A percentile compares a stretch with the other conserved stretches of the same genome.
Conservation (phyloP, 2,329 filamentous ascomycete species). For the Hymenoscyphus repandus region DNA sequence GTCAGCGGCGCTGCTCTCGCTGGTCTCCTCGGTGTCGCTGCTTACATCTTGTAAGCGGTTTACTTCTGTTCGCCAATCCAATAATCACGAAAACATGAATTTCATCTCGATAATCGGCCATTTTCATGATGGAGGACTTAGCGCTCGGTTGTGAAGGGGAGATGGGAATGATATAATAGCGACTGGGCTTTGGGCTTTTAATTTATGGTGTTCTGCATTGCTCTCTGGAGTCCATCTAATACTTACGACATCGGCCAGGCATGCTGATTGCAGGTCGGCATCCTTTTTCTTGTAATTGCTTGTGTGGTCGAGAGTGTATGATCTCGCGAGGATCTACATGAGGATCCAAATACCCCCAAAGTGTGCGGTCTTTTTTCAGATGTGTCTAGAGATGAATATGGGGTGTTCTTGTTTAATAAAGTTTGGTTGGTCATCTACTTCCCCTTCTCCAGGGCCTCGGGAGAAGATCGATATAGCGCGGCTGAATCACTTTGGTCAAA, state of each 20-base stretch:
- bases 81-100: slow-evolving; percentile 33
- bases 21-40: slow-evolving; percentile 54
- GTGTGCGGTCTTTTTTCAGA: slow-evolving; percentile 34
- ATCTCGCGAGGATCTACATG: slow-evolving; percentile 24
- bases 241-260: slow-evolving; percentile 29
- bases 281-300: slow-evolving; percentile 40
- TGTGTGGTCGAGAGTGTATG: slow-evolving; percentile 34
- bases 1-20: slow-evolving; percentile 55
- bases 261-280: slow-evolving; percentile 32
- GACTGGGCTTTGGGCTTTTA: slow-evolving; percentile 26
- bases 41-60: slow-evolving; percentile 35
- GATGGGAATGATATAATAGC: slow-evolving; percentile 15
- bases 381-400: slow-evolving; percentile 20
- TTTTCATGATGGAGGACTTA: slow-evolving; percentile 36
- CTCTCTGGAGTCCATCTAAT: slow-evolving; percentile 32
- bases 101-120: slow-evolving; percentile 36
- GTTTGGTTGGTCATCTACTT: background rate
- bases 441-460: slow-evolving; percentile 1
- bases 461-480: background rate
- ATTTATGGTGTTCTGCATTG: slow-evolving; percentile 35
- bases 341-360: slow-evolving; percentile 32
- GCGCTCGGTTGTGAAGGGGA: slow-evolving; percentile 28
- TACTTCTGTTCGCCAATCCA: slow-evolving; percentile 46
- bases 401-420: slow-evolving; percentile 4
- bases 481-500: background rate